A percentile compares a stretch with the other conserved stretches of the same genome.
phyloP scores from a whole-genome alignment of 257 asterid genomes.

The Solanum etuberosum region DNA sequence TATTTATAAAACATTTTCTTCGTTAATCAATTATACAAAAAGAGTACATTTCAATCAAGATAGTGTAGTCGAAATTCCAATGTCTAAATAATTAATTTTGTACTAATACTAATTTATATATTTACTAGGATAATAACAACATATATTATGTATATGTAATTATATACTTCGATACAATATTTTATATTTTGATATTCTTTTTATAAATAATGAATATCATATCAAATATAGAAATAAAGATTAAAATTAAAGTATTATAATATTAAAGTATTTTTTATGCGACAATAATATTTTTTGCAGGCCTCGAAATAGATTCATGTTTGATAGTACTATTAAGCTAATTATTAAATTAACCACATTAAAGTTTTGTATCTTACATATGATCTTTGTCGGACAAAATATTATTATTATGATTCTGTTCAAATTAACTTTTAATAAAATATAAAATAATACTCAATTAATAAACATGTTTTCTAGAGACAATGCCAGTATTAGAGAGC shows the following conservation, averaged over 20 bases:
- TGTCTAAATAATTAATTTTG: too few relatives aligned
- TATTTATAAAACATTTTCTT: too few relatives aligned
- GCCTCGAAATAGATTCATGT: background rate
- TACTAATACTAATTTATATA: too few relatives aligned
- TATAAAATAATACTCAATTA: background rate
- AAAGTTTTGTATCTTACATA: background rate
- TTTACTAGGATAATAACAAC: too few relatives aligned
- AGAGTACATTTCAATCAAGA: too few relatives aligned
- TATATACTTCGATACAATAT: too few relatives aligned
- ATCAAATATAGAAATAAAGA: too few relatives aligned
- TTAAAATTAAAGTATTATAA: too few relatives aligned
- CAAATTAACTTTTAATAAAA: background rate
- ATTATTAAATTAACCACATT: background rate
- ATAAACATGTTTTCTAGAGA: background rate
- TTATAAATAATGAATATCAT: too few relatives aligned
- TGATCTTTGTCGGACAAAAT: background rate
- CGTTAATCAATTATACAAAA: background rate
- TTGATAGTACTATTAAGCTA: background rate
- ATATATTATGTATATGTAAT: too few relatives aligned
- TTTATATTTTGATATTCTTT: too few relatives aligned
- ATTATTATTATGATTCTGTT: background rate
- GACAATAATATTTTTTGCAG: background rate
- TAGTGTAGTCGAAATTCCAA: too few relatives aligned
- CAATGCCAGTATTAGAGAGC: background rate
- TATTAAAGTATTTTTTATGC: background rate